Percentiles rank a stretch among this genome's conserved stretches.
These are phyloP conservation scores for Nitzschia inconspicua DNA, from an alignment of 108 stramenopile species.

Conservation along the genomic window DNA sequence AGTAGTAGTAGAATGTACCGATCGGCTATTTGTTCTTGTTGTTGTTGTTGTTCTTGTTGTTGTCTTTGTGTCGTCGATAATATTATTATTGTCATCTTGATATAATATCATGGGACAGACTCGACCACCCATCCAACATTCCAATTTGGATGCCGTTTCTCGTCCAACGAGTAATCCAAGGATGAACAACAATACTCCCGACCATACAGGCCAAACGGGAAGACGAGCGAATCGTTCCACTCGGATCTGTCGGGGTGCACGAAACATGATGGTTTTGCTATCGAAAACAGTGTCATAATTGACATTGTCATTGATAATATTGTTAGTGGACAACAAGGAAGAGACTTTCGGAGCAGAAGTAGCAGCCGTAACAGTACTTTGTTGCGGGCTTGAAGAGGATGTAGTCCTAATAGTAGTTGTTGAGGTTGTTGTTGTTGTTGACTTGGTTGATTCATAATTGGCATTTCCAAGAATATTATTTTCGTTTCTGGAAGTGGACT, in stretches of 20 bases:
- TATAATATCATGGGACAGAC: constrained; percentile 79
- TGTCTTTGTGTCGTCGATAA: too few relatives aligned
- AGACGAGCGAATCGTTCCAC: constrained; percentile 61
- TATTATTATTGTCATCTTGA: constrained; percentile 1
- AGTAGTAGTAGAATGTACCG: too few relatives aligned
- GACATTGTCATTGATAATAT: not conserved
- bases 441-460: too few relatives aligned
- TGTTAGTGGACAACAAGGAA: not conserved
- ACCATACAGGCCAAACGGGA: constrained; percentile 81
- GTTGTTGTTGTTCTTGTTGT: too few relatives aligned
- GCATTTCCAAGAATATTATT: too few relatives aligned
- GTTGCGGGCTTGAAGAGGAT: not conserved
- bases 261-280: not conserved
- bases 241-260: constrained; percentile 19
- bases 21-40: too few relatives aligned
- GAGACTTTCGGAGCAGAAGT: not conserved
- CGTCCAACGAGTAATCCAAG: constrained; percentile 46
- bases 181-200: constrained; percentile 63
- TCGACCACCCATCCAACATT: constrained; percentile 54
- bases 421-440: not conserved
- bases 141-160: constrained; percentile 45
- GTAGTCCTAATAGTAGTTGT: not conserved
- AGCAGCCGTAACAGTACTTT: not conserved
- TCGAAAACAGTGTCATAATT: too few relatives aligned
- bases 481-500: too few relatives aligned